Percentiles rank a stretch among this genome's conserved stretches.
phyloP scores from a whole-genome alignment of 1,139 yeast species.

The Saccharomycopsis crataegensis region DNA sequence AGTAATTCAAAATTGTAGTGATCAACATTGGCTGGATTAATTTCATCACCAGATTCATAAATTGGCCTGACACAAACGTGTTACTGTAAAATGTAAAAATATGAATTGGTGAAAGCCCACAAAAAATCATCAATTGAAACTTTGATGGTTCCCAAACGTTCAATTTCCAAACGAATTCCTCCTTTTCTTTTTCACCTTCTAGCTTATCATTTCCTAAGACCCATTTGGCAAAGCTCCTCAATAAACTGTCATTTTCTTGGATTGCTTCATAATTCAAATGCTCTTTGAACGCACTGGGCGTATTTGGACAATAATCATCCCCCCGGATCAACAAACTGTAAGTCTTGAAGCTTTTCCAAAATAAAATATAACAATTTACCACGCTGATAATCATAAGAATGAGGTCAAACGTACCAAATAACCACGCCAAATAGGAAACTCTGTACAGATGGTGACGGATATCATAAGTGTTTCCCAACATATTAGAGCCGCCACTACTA shows the following conservation, averaged over 20 bases:
- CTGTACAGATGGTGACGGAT: background rate
- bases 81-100: constrained; percentile 20
- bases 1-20: constrained; percentile 20
- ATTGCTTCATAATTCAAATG: background rate
- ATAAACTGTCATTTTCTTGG: background rate
- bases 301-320: constrained; percentile 1
- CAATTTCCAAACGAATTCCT: constrained; percentile 34
- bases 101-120: constrained; percentile 34
- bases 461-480: background rate
- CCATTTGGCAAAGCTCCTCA: background rate
- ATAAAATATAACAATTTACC: background rate
- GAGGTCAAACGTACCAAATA: background rate
- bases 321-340: constrained; percentile 7
- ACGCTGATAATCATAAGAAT: background rate
- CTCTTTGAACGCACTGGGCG: constrained; percentile 12
- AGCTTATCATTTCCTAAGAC: background rate
- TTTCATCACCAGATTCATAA: background rate
- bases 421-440: background rate
- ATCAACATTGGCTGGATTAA: background rate
- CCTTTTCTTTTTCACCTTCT: background rate
- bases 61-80: background rate
- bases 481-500: background rate
- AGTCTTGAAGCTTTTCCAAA: background rate
- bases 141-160: constrained; percentile 34
- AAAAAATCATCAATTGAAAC: constrained; percentile 27